A percentile compares a stretch with the other conserved stretches of the same genome.
These are phyloP conservation scores for Candida xyloterini DNA, from an alignment of 805 yeast genomes.

Conservation along the genomic window DNA sequence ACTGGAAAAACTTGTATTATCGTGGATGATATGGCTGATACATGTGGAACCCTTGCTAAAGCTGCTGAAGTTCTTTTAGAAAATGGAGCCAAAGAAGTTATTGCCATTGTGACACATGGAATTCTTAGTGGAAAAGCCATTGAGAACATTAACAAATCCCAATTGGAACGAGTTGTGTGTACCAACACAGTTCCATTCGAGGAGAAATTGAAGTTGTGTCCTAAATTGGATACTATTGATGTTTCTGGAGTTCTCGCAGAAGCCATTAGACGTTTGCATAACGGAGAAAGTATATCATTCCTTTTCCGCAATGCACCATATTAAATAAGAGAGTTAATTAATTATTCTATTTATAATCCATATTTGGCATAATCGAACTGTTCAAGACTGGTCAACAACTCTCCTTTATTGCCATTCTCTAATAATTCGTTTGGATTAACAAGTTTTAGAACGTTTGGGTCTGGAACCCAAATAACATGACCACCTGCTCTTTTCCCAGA, in stretches of 20 bases:
- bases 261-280: slow-evolving; percentile 79
- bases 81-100: slow-evolving; percentile 66
- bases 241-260: slow-evolving; percentile 75
- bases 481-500: slow-evolving; percentile 85
- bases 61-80: slow-evolving; percentile 74
- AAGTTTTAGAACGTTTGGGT: slow-evolving; percentile 61
- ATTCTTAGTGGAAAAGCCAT: slow-evolving; percentile 73
- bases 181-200: slow-evolving; percentile 80
- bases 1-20: slow-evolving; percentile 69
- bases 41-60: slow-evolving; percentile 82
- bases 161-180: slow-evolving; percentile 67
- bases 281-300: slow-evolving; percentile 82
- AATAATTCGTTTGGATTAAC: slow-evolving; percentile 53
- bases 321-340: slow-evolving; percentile 11
- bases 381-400: slow-evolving; percentile 47
- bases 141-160: slow-evolving; percentile 64
- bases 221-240: slow-evolving; percentile 66
- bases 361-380: slow-evolving; percentile 51
- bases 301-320: slow-evolving; percentile 67
- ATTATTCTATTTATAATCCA: slow-evolving; percentile 25
- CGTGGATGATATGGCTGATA: slow-evolving; percentile 89
- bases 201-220: slow-evolving; percentile 55
- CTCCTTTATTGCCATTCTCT: slow-evolving; percentile 45
- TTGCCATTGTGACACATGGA: slow-evolving; percentile 84
- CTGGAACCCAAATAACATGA: slow-evolving; percentile 93